Percentiles rank a stretch among this genome's conserved stretches.
Evolutionary conservation across 2,329 filamentous ascomycete species (phyloP).

Genomic region (Claviceps monticola): DNA sequence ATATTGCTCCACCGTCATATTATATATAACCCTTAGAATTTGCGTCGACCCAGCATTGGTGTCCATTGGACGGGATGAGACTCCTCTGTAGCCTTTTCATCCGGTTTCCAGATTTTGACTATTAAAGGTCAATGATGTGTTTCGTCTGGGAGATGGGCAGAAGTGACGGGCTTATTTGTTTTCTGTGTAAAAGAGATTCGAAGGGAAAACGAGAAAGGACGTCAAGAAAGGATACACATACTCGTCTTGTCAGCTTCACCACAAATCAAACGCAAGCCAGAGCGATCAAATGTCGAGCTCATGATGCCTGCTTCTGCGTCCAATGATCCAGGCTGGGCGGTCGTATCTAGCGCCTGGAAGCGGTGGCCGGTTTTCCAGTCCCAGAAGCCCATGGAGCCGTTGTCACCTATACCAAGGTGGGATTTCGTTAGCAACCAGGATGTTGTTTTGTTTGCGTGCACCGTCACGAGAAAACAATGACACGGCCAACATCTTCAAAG

Average conservation of each 20-base stretch:
- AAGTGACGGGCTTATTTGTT: too few species aligned
- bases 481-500: too few species aligned
- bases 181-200: too few species aligned
- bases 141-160: conserved; percentile 8
- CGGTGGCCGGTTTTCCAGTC: conserved; percentile 95
- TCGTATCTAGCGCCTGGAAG: conserved; percentile 81
- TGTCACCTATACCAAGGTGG: conserved; percentile 44
- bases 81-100: conserved; percentile 80
- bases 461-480: not conserved
- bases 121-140: conserved; percentile 30
- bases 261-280: conserved; percentile 76
- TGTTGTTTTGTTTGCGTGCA: not conserved
- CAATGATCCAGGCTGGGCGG: conserved; percentile 83
- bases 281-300: conserved; percentile 83
- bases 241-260: conserved; percentile 95
- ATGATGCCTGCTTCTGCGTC: conserved; percentile 93
- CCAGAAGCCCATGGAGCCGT: conserved; percentile 95
- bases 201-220: not conserved
- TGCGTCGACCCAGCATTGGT: conserved; percentile 62
- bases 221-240: conserved; percentile 20
- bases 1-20: not conserved
- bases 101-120: conserved; percentile 94
- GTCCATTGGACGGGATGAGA: conserved; percentile 89
- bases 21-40: conserved; percentile 37
- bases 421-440: not conserved